phyloP scores from a whole-genome alignment of 2,329 filamentous ascomycete species.

The Ophiostoma himal-ulmi region DNA sequence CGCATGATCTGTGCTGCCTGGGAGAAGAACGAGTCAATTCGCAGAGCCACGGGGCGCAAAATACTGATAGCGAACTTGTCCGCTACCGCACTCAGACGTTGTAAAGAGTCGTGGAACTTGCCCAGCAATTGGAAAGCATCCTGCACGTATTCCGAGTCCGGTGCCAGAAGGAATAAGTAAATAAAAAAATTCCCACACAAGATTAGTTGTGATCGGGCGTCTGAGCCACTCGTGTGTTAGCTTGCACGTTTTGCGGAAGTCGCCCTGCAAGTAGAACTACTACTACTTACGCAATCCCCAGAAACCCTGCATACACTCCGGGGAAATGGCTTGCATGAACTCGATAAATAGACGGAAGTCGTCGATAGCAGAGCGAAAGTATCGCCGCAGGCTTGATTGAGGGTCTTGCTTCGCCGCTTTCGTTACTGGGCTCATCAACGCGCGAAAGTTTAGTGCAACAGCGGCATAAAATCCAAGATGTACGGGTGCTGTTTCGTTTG shows the following conservation, averaged over 20 bases:
- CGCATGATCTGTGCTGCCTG: constrained; percentile 32
- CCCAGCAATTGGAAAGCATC: constrained; percentile 27
- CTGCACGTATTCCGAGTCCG: neutral
- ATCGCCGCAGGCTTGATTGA: constrained; percentile 24
- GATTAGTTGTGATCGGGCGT: neutral
- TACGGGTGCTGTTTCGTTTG: neutral
- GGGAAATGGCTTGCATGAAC: constrained; percentile 36
- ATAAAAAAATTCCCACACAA: neutral
- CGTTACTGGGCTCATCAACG: neutral
- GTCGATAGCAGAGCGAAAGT: constrained; percentile 33
- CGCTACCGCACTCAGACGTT: constrained; percentile 33
- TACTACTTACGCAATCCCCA: constrained; percentile 40
- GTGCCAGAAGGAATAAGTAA: constrained; percentile 1
- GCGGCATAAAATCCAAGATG: neutral
- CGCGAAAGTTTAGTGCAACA: neutral
- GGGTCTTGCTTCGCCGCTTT: constrained; percentile 1
- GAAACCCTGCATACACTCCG: constrained; percentile 38
- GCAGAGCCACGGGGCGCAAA: constrained; percentile 35
- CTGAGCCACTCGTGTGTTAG: neutral
- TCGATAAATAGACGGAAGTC: constrained; percentile 37
- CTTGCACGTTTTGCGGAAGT: neutral
- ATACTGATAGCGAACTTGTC: constrained; percentile 33
- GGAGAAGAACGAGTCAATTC: constrained; percentile 39
- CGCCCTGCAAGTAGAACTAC: neutral
- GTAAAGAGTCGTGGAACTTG: constrained; percentile 36